A percentile compares a stretch with the other conserved stretches of the same genome.
Evolutionary conservation across 306 rosid genomes (phyloP).

Genomic region (Hippophae tibetana): DNA sequence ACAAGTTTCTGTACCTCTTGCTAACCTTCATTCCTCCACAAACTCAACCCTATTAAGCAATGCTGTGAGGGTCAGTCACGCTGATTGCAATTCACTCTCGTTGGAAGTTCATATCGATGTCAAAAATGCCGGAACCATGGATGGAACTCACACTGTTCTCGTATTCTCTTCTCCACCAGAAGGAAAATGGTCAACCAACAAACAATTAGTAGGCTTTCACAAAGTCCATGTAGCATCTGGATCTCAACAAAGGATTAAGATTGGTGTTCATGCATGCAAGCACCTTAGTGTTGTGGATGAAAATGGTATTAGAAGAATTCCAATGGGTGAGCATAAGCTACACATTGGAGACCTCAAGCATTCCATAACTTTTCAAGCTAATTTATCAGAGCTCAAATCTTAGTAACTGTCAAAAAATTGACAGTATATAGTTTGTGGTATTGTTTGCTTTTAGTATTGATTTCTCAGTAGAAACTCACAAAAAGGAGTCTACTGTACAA

Average conservation of each 20-base stretch:
- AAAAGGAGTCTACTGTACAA: too few species aligned
- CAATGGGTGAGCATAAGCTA: slow-evolving; percentile 61
- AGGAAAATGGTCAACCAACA: slow-evolving; percentile 26
- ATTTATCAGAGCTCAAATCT: slow-evolving; percentile 21
- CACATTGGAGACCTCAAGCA: slow-evolving; percentile 66
- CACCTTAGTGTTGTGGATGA: slow-evolving; percentile 64
- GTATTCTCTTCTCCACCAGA: slow-evolving; percentile 48
- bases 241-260: slow-evolving; percentile 27
- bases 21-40: slow-evolving; percentile 7
- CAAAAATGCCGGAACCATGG: slow-evolving; percentile 52
- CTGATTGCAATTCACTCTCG: slow-evolving; percentile 32
- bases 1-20: slow-evolving; percentile 23
- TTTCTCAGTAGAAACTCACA: too few species aligned
- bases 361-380: slow-evolving; percentile 34
- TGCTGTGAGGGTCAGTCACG: slow-evolving; percentile 37
- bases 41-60: slow-evolving; percentile 34
- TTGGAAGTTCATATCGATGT: slow-evolving; percentile 41
- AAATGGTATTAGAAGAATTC: slow-evolving; percentile 70
- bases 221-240: slow-evolving; percentile 52
- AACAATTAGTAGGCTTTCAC: slow-evolving; percentile 52
- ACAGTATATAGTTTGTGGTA: slow-evolving; percentile 1
- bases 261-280: slow-evolving; percentile 57
- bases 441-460: too few species aligned
- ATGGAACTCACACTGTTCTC: slow-evolving; percentile 64
- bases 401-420: slow-evolving; percentile 13